A percentile compares a stretch with the other conserved stretches of the same genome.
Conservation (phyloP, 2,329 filamentous ascomycete genomes). For the Calonectria fujianensis region DNA sequence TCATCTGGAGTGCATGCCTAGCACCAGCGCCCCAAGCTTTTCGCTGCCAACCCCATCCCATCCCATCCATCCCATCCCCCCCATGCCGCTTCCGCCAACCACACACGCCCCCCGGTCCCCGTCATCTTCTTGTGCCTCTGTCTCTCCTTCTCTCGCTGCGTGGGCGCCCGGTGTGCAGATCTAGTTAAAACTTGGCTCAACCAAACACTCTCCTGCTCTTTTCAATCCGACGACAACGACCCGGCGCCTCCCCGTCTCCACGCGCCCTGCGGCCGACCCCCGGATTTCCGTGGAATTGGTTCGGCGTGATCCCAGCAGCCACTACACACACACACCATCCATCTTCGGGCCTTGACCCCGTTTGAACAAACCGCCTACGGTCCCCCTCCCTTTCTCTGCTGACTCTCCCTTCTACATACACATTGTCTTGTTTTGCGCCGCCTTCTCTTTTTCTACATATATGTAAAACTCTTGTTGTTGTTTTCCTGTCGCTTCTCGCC, state of each 20-base stretch:
- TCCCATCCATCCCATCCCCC: background rate
- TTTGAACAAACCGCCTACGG: slow-evolving; percentile 34
- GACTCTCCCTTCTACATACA: slow-evolving; percentile 30
- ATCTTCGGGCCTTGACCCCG: slow-evolving; percentile 34
- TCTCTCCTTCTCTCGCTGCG: background rate
- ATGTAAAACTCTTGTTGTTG: background rate
- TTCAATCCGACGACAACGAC: slow-evolving; percentile 28
- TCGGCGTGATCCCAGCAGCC: slow-evolving; percentile 51
- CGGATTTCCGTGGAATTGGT: slow-evolving; percentile 57
- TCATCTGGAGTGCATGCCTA: slow-evolving; percentile 37
- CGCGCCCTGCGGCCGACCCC: slow-evolving; percentile 32
- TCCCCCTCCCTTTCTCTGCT: slow-evolving; percentile 39
- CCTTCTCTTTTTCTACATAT: background rate
- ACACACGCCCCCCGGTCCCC: background rate
- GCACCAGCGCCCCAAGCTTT: background rate
- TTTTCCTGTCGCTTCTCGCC: background rate
- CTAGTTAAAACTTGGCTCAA: slow-evolving; percentile 29
- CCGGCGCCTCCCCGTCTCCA: slow-evolving; percentile 26
- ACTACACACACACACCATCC: slow-evolving; percentile 38
- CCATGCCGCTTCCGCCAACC: background rate
- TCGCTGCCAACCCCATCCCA: slow-evolving; percentile 1
- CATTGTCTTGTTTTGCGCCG: slow-evolving; percentile 15
- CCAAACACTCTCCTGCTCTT: slow-evolving; percentile 18
- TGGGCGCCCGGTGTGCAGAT: slow-evolving; percentile 46
- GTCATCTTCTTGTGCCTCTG: background rate